Percentiles rank a stretch among this genome's conserved stretches.
Conservation (phyloP, 164 flowering plant species). For the Echeveria elegans region DNA sequence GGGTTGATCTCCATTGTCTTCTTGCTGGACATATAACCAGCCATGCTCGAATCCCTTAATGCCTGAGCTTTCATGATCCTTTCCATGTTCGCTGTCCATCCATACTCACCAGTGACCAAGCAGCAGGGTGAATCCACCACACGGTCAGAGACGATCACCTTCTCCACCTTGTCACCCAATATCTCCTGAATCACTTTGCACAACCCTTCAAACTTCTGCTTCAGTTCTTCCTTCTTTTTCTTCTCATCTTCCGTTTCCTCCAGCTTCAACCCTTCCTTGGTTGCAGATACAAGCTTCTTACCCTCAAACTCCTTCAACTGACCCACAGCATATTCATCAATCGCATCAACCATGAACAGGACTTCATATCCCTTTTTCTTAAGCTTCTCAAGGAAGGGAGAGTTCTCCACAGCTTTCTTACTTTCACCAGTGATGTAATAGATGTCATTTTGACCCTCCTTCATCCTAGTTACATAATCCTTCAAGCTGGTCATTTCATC, state of each 20-base stretch:
- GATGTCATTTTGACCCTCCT: conserved; percentile 52
- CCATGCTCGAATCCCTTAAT: conserved; percentile 33
- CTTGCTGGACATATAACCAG: conserved; percentile 38
- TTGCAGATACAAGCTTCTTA: conserved; percentile 64
- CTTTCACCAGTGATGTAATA: conserved; percentile 44
- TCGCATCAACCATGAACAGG: conserved; percentile 61
- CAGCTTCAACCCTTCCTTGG: conserved; percentile 57
- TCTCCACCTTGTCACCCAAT: conserved; percentile 50
- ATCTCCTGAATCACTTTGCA: conserved; percentile 63
- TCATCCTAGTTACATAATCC: conserved; percentile 55
- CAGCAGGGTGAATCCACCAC: conserved; percentile 61
- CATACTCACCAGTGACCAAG: conserved; percentile 58
- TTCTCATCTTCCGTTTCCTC: conserved; percentile 56
- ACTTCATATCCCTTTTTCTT: conserved; percentile 61
- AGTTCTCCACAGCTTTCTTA: conserved; percentile 53
- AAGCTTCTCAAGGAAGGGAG: conserved; percentile 44
- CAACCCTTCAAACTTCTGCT: conserved; percentile 49
- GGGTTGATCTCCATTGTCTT: conserved; percentile 45
- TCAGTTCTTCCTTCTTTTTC: conserved; percentile 31
- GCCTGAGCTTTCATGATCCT: conserved; percentile 48
- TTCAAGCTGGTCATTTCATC: conserved; percentile 55
- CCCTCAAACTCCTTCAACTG: conserved; percentile 65
- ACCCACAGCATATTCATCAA: conserved; percentile 62
- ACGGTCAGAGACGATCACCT: conserved; percentile 48
- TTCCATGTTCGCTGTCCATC: conserved; percentile 64